phyloP scores from a whole-genome alignment of 257 asterid genomes.

The Orobanche coerulescens region DNA sequence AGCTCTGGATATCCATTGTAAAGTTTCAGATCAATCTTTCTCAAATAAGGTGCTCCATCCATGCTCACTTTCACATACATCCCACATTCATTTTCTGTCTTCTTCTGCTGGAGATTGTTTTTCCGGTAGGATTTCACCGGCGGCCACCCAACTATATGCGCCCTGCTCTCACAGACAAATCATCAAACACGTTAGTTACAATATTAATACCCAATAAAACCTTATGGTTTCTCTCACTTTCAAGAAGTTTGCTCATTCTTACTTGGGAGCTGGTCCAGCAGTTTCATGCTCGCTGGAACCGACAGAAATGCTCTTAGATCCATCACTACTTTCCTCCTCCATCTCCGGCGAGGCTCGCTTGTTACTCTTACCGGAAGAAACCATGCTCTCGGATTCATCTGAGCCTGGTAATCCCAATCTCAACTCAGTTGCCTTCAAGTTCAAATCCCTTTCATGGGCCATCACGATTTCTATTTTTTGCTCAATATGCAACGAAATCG shows the following conservation, averaged over 20 bases:
- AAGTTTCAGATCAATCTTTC: conserved; percentile 67
- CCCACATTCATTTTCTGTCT: conserved; percentile 28
- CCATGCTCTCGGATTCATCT: conserved; percentile 23
- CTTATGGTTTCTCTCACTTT: too few species aligned
- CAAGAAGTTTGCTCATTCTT: conserved; percentile 15
- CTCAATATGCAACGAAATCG: neutral
- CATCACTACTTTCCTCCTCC: conserved; percentile 21
- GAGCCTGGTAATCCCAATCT: conserved; percentile 53
- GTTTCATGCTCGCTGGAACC: conserved; percentile 23
- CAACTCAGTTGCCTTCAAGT: conserved; percentile 52
- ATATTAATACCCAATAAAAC: neutral
- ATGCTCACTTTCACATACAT: conserved; percentile 75
- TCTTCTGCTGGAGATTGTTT: conserved; percentile 30
- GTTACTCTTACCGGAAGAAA: conserved; percentile 25
- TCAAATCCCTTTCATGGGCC: conserved; percentile 30
- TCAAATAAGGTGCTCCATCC: conserved; percentile 86
- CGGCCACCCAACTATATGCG: conserved; percentile 64
- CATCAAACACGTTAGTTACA: neutral
- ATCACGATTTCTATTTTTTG: conserved; percentile 24
- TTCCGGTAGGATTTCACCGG: conserved; percentile 60
- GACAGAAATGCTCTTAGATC: conserved; percentile 22
- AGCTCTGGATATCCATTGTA: conserved; percentile 51
- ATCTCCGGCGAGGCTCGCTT: conserved; percentile 44
- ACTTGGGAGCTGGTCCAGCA: conserved; percentile 48
- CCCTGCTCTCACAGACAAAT: conserved; percentile 24